These are phyloP conservation scores for Naegleria fowleri DNA, from an alignment of 208 protist genomes.

Conservation along the genomic window DNA sequence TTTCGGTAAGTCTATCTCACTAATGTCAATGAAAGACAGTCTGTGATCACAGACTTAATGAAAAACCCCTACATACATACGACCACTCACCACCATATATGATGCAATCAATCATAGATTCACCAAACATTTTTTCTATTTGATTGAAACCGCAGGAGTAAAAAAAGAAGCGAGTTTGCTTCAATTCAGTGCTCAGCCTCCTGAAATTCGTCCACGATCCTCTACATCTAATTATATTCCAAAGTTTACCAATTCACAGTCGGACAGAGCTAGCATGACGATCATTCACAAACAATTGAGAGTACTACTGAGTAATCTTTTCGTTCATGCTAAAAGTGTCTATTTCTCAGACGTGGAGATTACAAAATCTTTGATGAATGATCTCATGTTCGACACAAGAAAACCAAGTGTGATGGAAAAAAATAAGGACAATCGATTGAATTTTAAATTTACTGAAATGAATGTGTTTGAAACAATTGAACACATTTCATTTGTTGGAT, in stretches of 20 bases:
- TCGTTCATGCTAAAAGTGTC: neutral
- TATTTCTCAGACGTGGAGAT: neutral
- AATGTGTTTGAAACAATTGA: neutral
- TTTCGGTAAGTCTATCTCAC: neutral
- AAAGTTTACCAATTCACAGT: too few species aligned
- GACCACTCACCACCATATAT: too few species aligned
- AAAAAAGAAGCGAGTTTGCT: neutral
- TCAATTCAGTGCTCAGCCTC: too few species aligned
- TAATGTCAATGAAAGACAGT: too few species aligned
- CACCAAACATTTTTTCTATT: neutral
- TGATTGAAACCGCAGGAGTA: neutral
- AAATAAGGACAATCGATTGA: neutral
- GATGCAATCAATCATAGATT: too few species aligned
- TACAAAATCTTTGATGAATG: neutral
- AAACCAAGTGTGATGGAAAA: neutral
- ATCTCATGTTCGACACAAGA: neutral
- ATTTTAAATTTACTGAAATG: neutral
- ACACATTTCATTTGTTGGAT: neutral
- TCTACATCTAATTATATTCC: too few species aligned
- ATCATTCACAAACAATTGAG: neutral
- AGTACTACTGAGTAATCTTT: neutral
- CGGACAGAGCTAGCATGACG: neutral
- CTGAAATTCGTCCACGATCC: too few species aligned
- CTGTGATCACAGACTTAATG: too few species aligned
- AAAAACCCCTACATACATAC: too few species aligned